Conservation (phyloP, 768 basidiomycete species). For the Cyclocybe aegerita region DNA sequence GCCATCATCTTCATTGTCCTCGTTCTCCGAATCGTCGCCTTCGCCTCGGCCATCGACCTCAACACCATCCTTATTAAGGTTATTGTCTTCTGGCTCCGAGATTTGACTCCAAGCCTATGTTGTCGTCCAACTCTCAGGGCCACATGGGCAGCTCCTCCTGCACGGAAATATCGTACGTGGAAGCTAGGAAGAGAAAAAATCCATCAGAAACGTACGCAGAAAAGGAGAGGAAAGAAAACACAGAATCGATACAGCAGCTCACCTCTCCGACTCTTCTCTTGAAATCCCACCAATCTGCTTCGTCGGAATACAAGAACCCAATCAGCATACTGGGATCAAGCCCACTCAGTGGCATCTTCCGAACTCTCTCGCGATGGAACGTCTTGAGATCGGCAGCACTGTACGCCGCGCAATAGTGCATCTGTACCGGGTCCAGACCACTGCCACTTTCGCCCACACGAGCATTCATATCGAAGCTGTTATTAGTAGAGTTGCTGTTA, state of each 20-base stretch:
- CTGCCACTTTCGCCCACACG: background rate
- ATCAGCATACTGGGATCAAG: conserved; percentile 97
- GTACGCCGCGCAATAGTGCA: conserved; percentile 77
- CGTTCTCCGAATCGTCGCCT: conserved; percentile 16
- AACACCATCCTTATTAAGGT: conserved; percentile 44
- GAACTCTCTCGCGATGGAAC: conserved; percentile 95
- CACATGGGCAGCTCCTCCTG: conserved; percentile 88
- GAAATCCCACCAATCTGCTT: conserved; percentile 85
- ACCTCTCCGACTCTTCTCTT: conserved; percentile 72
- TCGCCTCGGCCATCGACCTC: conserved; percentile 23
- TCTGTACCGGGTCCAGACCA: conserved; percentile 47
- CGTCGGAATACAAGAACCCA: conserved; percentile 84
- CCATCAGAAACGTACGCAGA: background rate
- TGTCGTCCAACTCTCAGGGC: conserved; percentile 73
- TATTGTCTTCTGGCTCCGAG: conserved; percentile 73
- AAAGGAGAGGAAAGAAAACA: background rate
- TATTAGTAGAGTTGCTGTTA: background rate
- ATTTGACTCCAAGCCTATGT: conserved; percentile 81
- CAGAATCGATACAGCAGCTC: conserved; percentile 23
- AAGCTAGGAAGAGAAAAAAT: conserved; percentile 31
- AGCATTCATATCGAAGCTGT: too few relatives aligned
- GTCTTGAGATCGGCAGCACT: conserved; percentile 70
- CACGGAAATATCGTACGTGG: conserved; percentile 80
- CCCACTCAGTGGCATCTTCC: conserved; percentile 90
- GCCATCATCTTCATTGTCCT: conserved; percentile 29